These are phyloP conservation scores for Saururus chinensis DNA, from an alignment of 164 flowering plant species.

Conservation along the genomic window DNA sequence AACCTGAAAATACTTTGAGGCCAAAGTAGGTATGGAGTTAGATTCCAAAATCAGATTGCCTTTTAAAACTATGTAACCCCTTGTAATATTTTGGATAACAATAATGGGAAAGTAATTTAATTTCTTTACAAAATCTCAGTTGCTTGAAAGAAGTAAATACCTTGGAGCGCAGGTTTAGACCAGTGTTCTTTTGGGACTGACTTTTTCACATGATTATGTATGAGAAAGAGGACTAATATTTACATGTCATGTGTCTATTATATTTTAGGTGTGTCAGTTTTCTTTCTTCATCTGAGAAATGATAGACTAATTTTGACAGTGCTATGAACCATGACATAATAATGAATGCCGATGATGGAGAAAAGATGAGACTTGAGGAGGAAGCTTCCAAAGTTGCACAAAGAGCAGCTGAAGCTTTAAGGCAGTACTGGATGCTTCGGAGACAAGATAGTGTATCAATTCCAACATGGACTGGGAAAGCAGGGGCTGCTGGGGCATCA, in stretches of 20 bases:
- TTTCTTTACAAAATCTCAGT: no score
- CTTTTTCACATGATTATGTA: no score
- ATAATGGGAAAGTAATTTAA: no score
- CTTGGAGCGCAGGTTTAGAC: no score
- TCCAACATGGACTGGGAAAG: slow-evolving; percentile 96
- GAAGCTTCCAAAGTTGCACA: slow-evolving; percentile 91
- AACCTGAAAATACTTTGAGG: no score
- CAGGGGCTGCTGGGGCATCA: slow-evolving; percentile 92
- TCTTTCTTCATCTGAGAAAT: not conserved
- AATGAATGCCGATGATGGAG: slow-evolving; percentile 79
- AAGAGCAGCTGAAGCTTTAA: slow-evolving; percentile 90
- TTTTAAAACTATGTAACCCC: no score
- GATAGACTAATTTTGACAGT: slow-evolving; percentile 29
- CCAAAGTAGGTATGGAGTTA: no score
- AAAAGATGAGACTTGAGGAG: slow-evolving; percentile 80
- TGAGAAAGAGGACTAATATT: not conserved
- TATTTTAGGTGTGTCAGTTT: not conserved
- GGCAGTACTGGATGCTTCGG: slow-evolving; percentile 77
- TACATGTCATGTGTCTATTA: not conserved
- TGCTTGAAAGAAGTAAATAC: no score
- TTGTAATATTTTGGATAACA: no score
- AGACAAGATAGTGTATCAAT: slow-evolving; percentile 63
- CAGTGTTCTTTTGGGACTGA: no score
- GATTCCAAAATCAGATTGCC: not conserved
- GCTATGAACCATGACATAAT: slow-evolving; percentile 91